Evolutionary conservation across 2,329 filamentous ascomycete species (phyloP), one percentile per base, ranked within the genome.

Genomic region (Colletotrichum australisinense): DNA sequence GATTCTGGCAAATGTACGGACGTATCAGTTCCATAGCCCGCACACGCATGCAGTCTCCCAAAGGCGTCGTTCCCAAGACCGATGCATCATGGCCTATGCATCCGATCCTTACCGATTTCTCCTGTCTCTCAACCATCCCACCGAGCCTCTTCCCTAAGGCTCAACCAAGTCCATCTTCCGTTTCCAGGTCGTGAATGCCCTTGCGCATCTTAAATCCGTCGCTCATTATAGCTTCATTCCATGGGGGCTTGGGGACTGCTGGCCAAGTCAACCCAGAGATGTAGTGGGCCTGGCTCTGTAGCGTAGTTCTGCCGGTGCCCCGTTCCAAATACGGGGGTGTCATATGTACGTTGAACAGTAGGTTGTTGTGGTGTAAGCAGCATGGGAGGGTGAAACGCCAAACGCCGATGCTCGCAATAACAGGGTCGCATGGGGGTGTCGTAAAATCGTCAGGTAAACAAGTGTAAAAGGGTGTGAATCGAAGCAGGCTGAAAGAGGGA

Each of bases 381-480:
- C n/a, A 60, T 73, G 67, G 49, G 65, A 49, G 55, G 28, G 26
- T 56, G 62, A 70, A 73, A 73, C 74, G 63, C 74, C 74, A 67
- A 75, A 75, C 74, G 72, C 74, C 74, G 46, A 74, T 75, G 72
- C 74, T 75, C 71, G 70, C 60, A 26, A 73, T 73, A 73, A 70
- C 67, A 60, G 60, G 70, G 55, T 70, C 70, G 70, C 70, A 73
- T 70, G 66, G 66, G 70, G 70, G 60, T 73, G 70, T 73, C 70
- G 70, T 73, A 73, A 73, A 69, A 73, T 72, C 69, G 46, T 73
- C 60, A 69, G 67, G 60, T 52, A 73, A 73, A 70, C 67, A 73
- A 65, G 66, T 73, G 67, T 65, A 65, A 73, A 56, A 56, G 70
- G 42, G 42, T 49, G 60, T 70, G 70, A 70, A 64, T 70, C 32